Evolutionary conservation across 352 stramenopile genomes (phyloP).

Genomic region (Globisporangium canariense): DNA sequence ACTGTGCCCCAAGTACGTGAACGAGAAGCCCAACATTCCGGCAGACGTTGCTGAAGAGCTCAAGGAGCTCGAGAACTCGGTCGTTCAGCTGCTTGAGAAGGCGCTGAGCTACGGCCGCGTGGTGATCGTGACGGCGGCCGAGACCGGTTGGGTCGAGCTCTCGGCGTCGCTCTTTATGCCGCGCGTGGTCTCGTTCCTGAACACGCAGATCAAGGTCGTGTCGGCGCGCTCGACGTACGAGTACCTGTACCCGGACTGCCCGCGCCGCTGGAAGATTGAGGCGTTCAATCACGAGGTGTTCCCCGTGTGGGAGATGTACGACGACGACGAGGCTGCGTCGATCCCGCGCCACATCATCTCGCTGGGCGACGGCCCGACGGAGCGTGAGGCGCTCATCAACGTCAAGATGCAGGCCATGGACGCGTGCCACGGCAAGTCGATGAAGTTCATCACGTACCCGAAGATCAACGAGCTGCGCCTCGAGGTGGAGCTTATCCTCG

Average conservation of each 20-base stretch:
- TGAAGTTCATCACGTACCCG: constrained; percentile 88
- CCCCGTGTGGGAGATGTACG: constrained; percentile 67
- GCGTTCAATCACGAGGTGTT: constrained; percentile 88
- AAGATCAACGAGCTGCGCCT: constrained; percentile 79
- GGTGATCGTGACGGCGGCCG: constrained; percentile 87
- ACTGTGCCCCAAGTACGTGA: constrained; percentile 82
- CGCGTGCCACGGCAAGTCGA: constrained; percentile 79
- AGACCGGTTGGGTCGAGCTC: constrained; percentile 89
- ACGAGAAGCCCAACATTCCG: constrained; percentile 77
- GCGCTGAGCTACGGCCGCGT: constrained; percentile 74
- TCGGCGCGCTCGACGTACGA: constrained; percentile 90
- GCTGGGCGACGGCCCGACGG: constrained; percentile 77
- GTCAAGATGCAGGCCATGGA: constrained; percentile 83
- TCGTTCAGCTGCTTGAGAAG: constrained; percentile 70
- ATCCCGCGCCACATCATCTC: constrained; percentile 79
- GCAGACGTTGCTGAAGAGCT: constrained; percentile 71
- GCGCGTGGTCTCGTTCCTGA: constrained; percentile 69
- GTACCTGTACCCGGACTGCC: constrained; percentile 82
- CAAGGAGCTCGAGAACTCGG: constrained; percentile 66
- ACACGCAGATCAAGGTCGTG: constrained; percentile 82
- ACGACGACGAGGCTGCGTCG: constrained; percentile 35
- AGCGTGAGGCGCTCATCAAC: constrained; percentile 82
- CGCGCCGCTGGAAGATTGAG: constrained; percentile 86
- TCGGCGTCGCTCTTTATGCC: constrained; percentile 88
- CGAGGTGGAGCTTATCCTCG: constrained; percentile 76